Evolutionary conservation across 805 yeast species (phyloP), one percentile per base, ranked within the genome.

Genomic region (Saccharomyces kudriavzevii): DNA sequence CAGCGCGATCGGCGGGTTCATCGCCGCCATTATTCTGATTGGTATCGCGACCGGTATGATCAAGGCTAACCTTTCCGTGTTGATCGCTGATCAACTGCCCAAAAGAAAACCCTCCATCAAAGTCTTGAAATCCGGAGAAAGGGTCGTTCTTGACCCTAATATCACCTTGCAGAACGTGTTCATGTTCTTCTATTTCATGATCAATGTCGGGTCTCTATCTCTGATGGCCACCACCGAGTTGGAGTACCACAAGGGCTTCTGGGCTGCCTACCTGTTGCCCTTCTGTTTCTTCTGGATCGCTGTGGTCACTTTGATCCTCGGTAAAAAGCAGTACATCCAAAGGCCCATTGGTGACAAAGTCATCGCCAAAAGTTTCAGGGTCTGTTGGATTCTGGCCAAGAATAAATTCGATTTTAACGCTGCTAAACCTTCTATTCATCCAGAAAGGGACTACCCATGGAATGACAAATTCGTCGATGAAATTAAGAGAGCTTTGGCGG

Each of bases 21-120:
- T 72, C 52, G 64, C 66, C 17, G 57, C 74, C 27, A 69, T 73
- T 49, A 56, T 74, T 54, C 65, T 82, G 51, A 80, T 87, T 61
- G 92, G 92, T 60, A 60, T 85, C 43, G 92, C 89, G 45, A 84
- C 94, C 30, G 94, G 94, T 64, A 85, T 89, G 60, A 87, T 87
- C 66, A 87, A 87, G 68, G 77, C 90, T 45, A 86, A 87, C 62
- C 82, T 87, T 29, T 80, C 89, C 4, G 70, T 68, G 26, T 75
- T 87, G 66, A 82, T 87, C 66, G 91, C 89, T 69, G 88, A 84
- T 62, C 89, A 84, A 70, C 82, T 79, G 65, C 83, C 84, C 47
- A 79, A 81, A 65, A 73, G 79, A 54, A 76, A 78, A 59, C 85
- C 82, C 57, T 80, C 77, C 50, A 80, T 87, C 52, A 78, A 76